Percentiles rank a stretch among this genome's conserved stretches.
These are phyloP conservation scores for Boletus smithii DNA, from an alignment of 1,284 basidiomycete species.

Conservation along the genomic window DNA sequence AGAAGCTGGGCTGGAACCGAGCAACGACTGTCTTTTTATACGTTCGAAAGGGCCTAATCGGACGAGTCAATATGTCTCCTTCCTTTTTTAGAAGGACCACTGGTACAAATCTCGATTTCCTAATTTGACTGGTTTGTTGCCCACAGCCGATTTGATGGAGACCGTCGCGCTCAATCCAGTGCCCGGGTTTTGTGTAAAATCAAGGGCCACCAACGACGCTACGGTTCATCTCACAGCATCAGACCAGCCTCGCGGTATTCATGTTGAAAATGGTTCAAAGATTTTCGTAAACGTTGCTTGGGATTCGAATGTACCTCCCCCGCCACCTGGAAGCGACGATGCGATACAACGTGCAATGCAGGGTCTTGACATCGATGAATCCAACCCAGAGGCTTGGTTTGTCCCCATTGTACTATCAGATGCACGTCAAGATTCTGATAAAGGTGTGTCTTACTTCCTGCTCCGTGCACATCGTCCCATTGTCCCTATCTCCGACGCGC, in stretches of 20 bases:
- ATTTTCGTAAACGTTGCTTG: constrained; percentile 72
- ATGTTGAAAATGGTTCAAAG: constrained; percentile 50
- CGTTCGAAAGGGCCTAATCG: too few species aligned
- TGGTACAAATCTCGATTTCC: constrained; percentile 14
- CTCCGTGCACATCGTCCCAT: constrained; percentile 9
- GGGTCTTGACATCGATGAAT: constrained; percentile 42
- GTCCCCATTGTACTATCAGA: constrained; percentile 73
- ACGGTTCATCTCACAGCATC: constrained; percentile 14
- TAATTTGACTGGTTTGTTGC: constrained; percentile 6
- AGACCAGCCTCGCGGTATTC: constrained; percentile 4
- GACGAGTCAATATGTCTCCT: constrained; percentile 3
- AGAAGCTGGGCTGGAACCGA: constrained; percentile 11
- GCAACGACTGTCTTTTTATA: constrained; percentile 24
- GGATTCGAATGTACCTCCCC: constrained; percentile 62
- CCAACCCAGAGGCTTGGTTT: constrained; percentile 46
- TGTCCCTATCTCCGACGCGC: constrained; percentile 7
- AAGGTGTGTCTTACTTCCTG: constrained; percentile 45
- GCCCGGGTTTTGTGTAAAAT: constrained; percentile 34
- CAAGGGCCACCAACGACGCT: constrained; percentile 19
- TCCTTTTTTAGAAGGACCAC: too few species aligned
- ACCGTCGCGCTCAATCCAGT: constrained; percentile 29
- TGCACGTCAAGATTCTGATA: constrained; percentile 59
- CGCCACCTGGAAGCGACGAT: constrained; percentile 55
- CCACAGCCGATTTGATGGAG: constrained; percentile 21
- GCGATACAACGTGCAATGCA: constrained; percentile 54